Percentiles rank a stretch among this genome's conserved stretches.
phyloP scores from a whole-genome alignment of 192 early-diverging fungal genomes.

The Coemansia umbellata region DNA sequence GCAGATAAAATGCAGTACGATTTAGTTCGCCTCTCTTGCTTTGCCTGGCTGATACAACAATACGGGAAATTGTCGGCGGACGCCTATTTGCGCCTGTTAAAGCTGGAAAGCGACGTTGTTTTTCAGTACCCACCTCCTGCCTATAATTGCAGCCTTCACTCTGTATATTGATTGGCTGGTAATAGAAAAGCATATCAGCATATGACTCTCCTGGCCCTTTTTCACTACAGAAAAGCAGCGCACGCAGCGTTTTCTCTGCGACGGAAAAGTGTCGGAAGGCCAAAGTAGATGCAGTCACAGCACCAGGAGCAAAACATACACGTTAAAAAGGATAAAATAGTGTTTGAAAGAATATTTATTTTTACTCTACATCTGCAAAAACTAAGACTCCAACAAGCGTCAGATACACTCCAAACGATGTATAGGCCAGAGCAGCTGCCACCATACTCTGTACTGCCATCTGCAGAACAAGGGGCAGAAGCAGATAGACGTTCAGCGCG shows the following conservation, averaged over 20 bases:
- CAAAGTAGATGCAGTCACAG: neutral
- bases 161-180: neutral
- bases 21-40: no score
- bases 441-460: slow-evolving; percentile 15
- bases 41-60: no score
- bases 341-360: no score
- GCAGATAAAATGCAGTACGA: no score
- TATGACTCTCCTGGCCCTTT: no score
- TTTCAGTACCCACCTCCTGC: neutral
- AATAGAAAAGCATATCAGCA: neutral
- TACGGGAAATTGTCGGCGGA: no score
- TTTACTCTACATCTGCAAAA: neutral
- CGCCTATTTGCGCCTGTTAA: no score
- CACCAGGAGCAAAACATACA: neutral
- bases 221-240: no score
- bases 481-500: slow-evolving; percentile 55
- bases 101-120: no score
- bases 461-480: slow-evolving; percentile 34
- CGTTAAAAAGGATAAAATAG: neutral
- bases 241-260: no score
- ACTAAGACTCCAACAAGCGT: slow-evolving; percentile 19
- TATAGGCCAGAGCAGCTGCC: slow-evolving; percentile 11
- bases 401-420: slow-evolving; percentile 19
- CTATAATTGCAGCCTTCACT: neutral
- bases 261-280: neutral